Conservation (phyloP, 179 eudicot genomes). For the Heliamphora pulchella region DNA sequence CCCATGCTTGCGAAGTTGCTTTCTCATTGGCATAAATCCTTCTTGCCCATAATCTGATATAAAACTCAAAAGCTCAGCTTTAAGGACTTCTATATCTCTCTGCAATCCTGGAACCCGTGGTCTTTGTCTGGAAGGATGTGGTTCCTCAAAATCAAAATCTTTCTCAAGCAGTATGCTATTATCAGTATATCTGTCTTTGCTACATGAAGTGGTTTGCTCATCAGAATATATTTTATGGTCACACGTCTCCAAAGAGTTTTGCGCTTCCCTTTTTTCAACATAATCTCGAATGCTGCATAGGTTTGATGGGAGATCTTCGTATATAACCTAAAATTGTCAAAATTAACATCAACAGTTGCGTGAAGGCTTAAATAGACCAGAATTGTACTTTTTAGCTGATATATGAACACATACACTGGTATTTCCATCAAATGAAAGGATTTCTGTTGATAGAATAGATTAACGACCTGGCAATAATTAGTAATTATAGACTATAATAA, state of each 20-base stretch:
- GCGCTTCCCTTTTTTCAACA: constrained; percentile 47
- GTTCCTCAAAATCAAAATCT: constrained; percentile 19
- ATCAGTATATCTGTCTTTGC: constrained; percentile 14
- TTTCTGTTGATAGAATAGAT: background rate
- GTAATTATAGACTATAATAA: background rate
- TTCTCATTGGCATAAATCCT: constrained; percentile 99
- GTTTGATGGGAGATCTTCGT: constrained; percentile 98
- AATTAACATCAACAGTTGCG: background rate
- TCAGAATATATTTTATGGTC: constrained; percentile 18
- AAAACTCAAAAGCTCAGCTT: constrained; percentile 62
- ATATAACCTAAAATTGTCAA: constrained; percentile 50
- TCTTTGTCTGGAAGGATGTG: constrained; percentile 46
- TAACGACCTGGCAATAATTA: background rate
- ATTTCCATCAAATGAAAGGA: background rate
- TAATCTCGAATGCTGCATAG: constrained; percentile 88
- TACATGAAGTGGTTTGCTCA: constrained; percentile 24
- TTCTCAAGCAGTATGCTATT: constrained; percentile 12
- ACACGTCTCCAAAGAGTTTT: constrained; percentile 25
- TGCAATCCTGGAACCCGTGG: constrained; percentile 86
- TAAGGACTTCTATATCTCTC: constrained; percentile 77
- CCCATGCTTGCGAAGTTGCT: constrained; percentile 78
- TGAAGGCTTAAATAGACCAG: background rate
- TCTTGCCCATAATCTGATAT: constrained; percentile 82
- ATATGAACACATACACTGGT: background rate
- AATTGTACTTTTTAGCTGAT: background rate